phyloP scores from a whole-genome alignment of 176 grass and related monocot species.

The Urochloa ruziziensis region DNA sequence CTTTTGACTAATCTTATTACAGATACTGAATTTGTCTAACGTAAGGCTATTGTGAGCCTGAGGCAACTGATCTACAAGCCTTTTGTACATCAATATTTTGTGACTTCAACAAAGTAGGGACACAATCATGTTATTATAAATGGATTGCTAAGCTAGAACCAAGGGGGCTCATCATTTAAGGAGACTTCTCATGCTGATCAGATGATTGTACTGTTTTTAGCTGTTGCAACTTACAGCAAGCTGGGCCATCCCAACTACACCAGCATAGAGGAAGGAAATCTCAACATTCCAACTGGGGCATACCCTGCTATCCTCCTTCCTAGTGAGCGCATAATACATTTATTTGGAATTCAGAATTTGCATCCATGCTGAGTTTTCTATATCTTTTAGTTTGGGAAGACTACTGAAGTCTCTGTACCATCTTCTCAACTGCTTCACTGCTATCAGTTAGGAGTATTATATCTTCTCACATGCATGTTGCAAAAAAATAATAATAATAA shows the following conservation, averaged over 20 bases:
- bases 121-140: background rate
- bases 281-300: background rate
- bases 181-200: background rate
- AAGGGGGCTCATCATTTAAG: constrained; percentile 11
- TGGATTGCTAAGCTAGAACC: constrained; percentile 4
- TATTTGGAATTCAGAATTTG: background rate
- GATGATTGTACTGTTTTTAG: background rate
- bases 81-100: background rate
- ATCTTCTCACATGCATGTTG: background rate
- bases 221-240: background rate
- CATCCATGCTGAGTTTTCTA: background rate
- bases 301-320: constrained; percentile 3
- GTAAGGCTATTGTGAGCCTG: background rate
- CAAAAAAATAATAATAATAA: background rate
- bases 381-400: background rate
- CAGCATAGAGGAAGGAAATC: background rate
- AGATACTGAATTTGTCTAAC: background rate
- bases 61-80: background rate
- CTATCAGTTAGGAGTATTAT: background rate
- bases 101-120: background rate
- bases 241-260: background rate
- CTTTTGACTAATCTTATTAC: background rate
- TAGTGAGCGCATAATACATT: background rate
- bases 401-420: background rate
- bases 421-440: background rate